Conservation (phyloP, 148 eudicot genomes). For the Salicornia ramosissima region DNA sequence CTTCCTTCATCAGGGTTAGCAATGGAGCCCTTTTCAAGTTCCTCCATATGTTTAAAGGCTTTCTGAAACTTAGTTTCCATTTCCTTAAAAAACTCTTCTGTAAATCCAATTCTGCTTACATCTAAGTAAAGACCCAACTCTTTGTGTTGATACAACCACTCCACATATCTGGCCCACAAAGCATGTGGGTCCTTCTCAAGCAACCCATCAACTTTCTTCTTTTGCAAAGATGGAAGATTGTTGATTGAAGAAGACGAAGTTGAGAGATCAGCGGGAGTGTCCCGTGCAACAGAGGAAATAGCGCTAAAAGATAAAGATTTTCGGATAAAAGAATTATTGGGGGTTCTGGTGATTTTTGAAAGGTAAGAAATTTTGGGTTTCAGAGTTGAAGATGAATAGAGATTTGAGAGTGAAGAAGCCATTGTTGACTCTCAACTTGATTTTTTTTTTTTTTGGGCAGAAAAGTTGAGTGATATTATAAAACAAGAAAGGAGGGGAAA, state of each 20-base stretch:
- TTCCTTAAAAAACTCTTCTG: conserved; percentile 53
- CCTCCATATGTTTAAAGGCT: conserved; percentile 69
- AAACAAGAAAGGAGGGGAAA: not conserved
- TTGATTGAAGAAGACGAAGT: conserved; percentile 4
- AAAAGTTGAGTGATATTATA: conserved; percentile 14
- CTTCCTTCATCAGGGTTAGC: conserved; percentile 93
- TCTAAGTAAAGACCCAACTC: conserved; percentile 85
- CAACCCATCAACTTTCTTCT: conserved; percentile 19
- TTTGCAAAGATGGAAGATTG: conserved; percentile 10
- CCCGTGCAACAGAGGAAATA: conserved; percentile 41
- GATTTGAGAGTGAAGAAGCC: conserved; percentile 53
- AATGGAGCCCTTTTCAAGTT: conserved; percentile 79
- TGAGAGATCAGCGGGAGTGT: conserved; percentile 26
- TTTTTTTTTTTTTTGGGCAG: not conserved
- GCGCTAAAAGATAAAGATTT: conserved; percentile 24
- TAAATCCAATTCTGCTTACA: conserved; percentile 85
- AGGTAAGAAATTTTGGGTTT: conserved; percentile 27
- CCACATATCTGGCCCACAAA: conserved; percentile 72
- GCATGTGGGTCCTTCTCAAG: conserved; percentile 53
- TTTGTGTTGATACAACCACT: conserved; percentile 93
- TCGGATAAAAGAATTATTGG: conserved; percentile 22
- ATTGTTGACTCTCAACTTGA: conserved; percentile 16
- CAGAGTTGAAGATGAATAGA: conserved; percentile 42
- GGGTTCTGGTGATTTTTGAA: conserved; percentile 16
- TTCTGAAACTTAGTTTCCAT: conserved; percentile 58